Percentiles rank a stretch among this genome's conserved stretches.
phyloP scores from a whole-genome alignment of 805 yeast species.

The Spathaspora sp. region DNA sequence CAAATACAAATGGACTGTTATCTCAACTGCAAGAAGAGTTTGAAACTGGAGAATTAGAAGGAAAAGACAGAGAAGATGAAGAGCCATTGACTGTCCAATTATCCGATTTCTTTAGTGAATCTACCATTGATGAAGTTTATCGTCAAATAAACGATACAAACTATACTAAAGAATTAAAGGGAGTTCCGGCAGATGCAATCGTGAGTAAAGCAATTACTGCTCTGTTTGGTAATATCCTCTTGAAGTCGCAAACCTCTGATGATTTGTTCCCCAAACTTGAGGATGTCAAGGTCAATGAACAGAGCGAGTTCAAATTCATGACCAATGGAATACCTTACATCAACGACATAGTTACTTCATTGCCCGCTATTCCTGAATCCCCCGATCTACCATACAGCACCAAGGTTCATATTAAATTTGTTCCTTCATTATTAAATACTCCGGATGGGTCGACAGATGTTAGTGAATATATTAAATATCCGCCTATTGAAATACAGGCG shows the following conservation, averaged over 20 bases:
- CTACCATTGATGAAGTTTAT: conserved; percentile 20
- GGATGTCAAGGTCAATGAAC: not conserved
- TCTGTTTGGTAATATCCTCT: conserved; percentile 38
- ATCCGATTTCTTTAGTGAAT: conserved; percentile 6
- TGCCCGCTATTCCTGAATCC: conserved; percentile 15
- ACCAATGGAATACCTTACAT: conserved; percentile 30
- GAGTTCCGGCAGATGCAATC: conserved; percentile 14
- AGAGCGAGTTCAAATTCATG: conserved; percentile 20
- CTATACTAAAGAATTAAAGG: conserved; percentile 19
- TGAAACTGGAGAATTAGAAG: not conserved
- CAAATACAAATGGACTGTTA: no score
- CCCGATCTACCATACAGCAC: conserved; percentile 1
- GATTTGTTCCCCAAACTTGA: conserved; percentile 9
- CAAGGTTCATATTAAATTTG: conserved; percentile 22
- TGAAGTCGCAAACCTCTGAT: conserved; percentile 13
- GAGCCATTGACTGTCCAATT: conserved; percentile 1
- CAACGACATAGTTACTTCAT: conserved; percentile 27
- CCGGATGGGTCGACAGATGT: conserved; percentile 3
- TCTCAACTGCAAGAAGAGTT: no score
- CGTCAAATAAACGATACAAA: conserved; percentile 20
- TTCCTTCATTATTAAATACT: conserved; percentile 23
- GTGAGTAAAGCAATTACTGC: conserved; percentile 30
- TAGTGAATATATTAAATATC: conserved; percentile 26
- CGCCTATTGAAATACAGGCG: conserved; percentile 58
- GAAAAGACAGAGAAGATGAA: not conserved